Evolutionary conservation across 176 grass and related monocot genomes (phyloP).

Genomic region (Areca catechu): DNA sequence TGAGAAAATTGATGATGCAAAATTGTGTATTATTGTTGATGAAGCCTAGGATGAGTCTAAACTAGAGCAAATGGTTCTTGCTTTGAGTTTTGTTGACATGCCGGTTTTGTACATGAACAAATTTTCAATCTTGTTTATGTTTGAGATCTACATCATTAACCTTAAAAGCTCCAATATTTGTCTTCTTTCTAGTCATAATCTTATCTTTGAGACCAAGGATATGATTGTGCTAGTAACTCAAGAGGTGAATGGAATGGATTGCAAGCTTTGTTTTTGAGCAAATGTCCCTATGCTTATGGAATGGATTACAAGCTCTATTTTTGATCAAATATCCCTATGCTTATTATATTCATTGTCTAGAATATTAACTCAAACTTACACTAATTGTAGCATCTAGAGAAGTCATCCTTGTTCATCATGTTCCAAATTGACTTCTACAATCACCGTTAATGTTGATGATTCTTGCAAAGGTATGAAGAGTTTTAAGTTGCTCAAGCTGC

Average conservation of each 20-base stretch:
- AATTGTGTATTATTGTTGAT: slow-evolving; percentile 26
- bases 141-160: too few relatives aligned
- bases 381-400: not conserved
- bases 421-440: not conserved
- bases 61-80: too few relatives aligned
- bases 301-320: too few relatives aligned
- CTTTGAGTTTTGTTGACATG: too few relatives aligned
- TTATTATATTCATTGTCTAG: not conserved
- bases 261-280: not conserved
- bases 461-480: not conserved
- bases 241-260: not conserved
- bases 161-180: too few relatives aligned
- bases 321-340: not conserved
- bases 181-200: too few relatives aligned
- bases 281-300: too few relatives aligned
- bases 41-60: too few relatives aligned
- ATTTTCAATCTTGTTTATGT: too few relatives aligned
- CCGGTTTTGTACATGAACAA: too few relatives aligned
- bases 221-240: not conserved
- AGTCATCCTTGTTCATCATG: too few relatives aligned
- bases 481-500: too few relatives aligned
- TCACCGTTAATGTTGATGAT: not conserved
- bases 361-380: not conserved
- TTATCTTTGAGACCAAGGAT: not conserved
- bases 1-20: slow-evolving; percentile 19